These are phyloP conservation scores for Saturnispora hagleri DNA, from an alignment of 805 yeast genomes.

Conservation along the genomic window DNA sequence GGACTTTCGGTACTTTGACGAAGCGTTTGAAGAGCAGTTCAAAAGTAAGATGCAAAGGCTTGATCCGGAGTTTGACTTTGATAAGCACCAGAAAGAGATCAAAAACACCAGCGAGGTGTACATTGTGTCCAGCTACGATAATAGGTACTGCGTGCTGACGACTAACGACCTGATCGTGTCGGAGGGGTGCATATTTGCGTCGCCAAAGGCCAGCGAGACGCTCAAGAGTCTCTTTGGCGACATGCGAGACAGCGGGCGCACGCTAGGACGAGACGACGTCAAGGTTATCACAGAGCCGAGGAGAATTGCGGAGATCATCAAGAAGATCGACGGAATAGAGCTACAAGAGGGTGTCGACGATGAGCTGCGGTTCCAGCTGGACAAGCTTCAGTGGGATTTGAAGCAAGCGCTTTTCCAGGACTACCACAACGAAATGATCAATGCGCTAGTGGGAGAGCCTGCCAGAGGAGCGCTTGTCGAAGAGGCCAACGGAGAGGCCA, in stretches of 20 bases:
- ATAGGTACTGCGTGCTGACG: neutral
- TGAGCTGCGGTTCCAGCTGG: neutral
- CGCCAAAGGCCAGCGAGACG: neutral
- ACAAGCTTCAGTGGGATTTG: neutral
- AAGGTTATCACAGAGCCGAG: neutral
- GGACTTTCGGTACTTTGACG: neutral
- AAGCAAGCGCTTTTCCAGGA: neutral
- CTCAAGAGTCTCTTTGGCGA: neutral
- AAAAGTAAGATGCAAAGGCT: neutral
- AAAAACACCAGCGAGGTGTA: neutral
- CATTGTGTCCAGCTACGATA: neutral
- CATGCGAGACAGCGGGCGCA: neutral
- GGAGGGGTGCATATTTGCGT: neutral
- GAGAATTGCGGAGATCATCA: neutral
- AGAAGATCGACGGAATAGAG: neutral
- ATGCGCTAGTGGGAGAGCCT: neutral
- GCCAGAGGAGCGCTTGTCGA: neutral
- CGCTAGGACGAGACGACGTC: neutral
- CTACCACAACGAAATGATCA: constrained; percentile 4
- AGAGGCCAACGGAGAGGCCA: neutral
- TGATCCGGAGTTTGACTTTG: neutral
- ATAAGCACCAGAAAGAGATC: neutral
- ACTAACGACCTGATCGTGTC: neutral
- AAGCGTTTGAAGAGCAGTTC: neutral
- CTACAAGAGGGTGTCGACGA: neutral